A percentile compares a stretch with the other conserved stretches of the same genome.
phyloP scores from a whole-genome alignment of 495 filamentous ascomycete genomes.

The Mytilinidion resinicola region DNA sequence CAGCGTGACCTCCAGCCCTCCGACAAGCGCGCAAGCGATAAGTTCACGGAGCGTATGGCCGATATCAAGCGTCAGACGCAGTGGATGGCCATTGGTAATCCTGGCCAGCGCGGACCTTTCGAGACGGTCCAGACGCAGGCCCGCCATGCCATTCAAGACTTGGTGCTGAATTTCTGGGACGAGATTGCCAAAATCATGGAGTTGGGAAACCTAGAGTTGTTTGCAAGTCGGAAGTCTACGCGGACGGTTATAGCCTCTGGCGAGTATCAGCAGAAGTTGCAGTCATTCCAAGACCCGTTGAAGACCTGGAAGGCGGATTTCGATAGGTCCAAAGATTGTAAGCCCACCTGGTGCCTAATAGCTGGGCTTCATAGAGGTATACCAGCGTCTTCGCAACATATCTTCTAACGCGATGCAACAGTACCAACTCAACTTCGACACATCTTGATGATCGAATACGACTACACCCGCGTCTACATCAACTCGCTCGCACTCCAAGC shows the following conservation, averaged over 20 bases:
- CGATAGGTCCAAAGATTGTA: conserved; percentile 34
- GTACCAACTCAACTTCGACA: conserved; percentile 71
- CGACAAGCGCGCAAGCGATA: conserved; percentile 14
- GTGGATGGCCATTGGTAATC: conserved; percentile 1
- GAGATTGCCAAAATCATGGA: conserved; percentile 87
- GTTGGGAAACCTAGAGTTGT: conserved; percentile 73
- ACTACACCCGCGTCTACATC: conserved; percentile 58
- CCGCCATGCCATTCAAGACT: conserved; percentile 53
- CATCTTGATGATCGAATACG: conserved; percentile 69
- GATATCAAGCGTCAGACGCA: conserved; percentile 14
- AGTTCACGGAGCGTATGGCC: conserved; percentile 23
- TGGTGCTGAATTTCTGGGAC: conserved; percentile 87
- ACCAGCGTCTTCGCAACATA: too few species aligned
- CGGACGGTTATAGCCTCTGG: conserved; percentile 80
- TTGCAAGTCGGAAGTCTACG: conserved; percentile 75
- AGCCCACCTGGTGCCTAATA: too few species aligned
- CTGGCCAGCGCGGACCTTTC: conserved; percentile 19
- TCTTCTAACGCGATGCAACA: conserved; percentile 32
- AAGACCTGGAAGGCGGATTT: conserved; percentile 68
- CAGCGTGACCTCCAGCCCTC: conserved; percentile 23
- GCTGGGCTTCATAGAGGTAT: too few species aligned
- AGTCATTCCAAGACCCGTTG: conserved; percentile 71
- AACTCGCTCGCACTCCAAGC: conserved; percentile 92
- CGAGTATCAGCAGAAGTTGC: conserved; percentile 70
- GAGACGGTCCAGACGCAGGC: conserved; percentile 29